Base-by-base conservation (phyloP, 495 filamentous ascomycete species). In the Thozetella sp. region DNA sequence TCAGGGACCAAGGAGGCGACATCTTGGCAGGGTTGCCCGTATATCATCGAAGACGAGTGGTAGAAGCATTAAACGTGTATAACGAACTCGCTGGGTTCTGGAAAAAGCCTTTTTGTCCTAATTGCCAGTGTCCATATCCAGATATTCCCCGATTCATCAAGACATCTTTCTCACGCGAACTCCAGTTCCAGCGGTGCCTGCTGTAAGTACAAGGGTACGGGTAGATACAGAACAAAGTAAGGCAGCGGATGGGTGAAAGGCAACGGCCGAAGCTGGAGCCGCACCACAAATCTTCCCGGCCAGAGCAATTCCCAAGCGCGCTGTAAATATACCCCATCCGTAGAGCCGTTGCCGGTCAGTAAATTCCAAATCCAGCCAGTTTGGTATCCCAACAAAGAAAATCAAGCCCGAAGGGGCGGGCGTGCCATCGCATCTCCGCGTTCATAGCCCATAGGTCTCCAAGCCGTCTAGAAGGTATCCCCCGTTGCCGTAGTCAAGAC, bases 401-500 rank as follows among this genome's bases (percentile, higher is more conserved):
- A 48, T 17, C 30, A 6, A 37, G 30, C 17, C 6, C 17, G 9
- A 48, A 48, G 20, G 11, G 43, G 10, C n/a, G 4, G 9, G n/a
- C n/a, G n/a, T n/a, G 6, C 9, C 10, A 10, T 48, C 43, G 9
- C n/a, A 15, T 20, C n/a, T 3, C 4, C 43, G n/a, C n/a, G 4
- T n/a, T 20, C n/a, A 48, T 10, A 48, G 43, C 43, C 43, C 43
- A 19, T 13, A 48, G 9, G 11, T 20, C n/a, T 61, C 58, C 19
- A 65, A 27, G 12, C 58, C 62, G 26, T 64, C 62, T 19, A 48
- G n/a, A 9, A 48, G 43, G 20, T 48, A 48, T 6, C 30, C 30
- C 43, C 43, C 43, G n/a, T 48, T 64, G 53, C 64, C 59, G 37
- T 72, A 73, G 54, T 77, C 75, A 34, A 75, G 62, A 51, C 67